A percentile compares a stretch with the other conserved stretches of the same genome.
phyloP scores from a whole-genome alignment of 2,329 filamentous ascomycete genomes.

The Clonostachys sp. region DNA sequence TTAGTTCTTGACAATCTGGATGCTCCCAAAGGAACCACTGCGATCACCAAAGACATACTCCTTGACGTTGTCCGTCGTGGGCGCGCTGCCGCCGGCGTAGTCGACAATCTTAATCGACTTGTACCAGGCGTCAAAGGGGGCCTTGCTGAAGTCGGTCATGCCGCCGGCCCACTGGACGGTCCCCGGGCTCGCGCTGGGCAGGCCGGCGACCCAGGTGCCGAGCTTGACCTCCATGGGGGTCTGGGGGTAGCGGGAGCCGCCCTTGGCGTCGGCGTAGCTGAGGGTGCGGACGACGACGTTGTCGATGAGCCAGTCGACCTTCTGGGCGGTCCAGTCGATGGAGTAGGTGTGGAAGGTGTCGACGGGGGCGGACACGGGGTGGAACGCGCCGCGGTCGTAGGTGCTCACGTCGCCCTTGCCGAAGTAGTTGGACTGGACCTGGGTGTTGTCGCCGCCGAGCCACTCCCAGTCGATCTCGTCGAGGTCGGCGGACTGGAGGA shows the following conservation, averaged over 20 bases:
- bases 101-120: constrained; percentile 49
- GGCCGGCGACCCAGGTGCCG: constrained; percentile 62
- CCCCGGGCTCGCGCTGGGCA: constrained; percentile 55
- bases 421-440: constrained; percentile 88
- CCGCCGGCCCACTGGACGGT: constrained; percentile 71
- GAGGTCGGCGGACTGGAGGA: constrained; percentile 84
- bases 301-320: constrained; percentile 62
- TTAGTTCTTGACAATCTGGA: constrained; percentile 15
- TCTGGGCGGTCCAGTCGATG: constrained; percentile 62
- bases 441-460: constrained; percentile 68
- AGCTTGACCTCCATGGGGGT: constrained; percentile 69
- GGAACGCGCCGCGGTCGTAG: constrained; percentile 65
- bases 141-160: constrained; percentile 46
- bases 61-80: constrained; percentile 31
- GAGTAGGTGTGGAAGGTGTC: constrained; percentile 62
- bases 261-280: constrained; percentile 51
- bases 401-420: constrained; percentile 67
- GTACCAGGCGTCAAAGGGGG: constrained; percentile 52
- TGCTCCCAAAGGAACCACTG: constrained; percentile 43
- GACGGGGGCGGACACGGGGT: constrained; percentile 47
- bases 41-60: constrained; percentile 49
- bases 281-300: constrained; percentile 58
- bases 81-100: constrained; percentile 43
- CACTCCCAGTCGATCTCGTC: constrained; percentile 95
- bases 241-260: constrained; percentile 61